A percentile compares a stretch with the other conserved stretches of the same genome.
Evolutionary conservation across 306 rosid species (phyloP).

Genomic region (Quercus agrifolia): DNA sequence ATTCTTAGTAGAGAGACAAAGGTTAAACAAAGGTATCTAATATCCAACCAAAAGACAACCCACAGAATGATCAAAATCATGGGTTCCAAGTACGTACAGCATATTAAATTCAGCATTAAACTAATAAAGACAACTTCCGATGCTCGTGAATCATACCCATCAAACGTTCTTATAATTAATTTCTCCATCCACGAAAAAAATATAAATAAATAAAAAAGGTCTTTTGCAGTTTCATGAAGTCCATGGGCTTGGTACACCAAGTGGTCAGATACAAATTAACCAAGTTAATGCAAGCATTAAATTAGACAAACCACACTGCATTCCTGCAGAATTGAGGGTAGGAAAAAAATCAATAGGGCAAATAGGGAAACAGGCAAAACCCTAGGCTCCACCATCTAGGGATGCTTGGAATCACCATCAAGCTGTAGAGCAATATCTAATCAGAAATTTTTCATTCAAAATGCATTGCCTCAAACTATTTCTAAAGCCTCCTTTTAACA

Average conservation of each 20-base stretch:
- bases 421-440: no score
- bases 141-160: neutral
- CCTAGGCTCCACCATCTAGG: no score
- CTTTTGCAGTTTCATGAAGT: neutral
- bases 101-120: neutral
- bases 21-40: neutral
- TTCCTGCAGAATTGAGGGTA: neutral
- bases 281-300: neutral
- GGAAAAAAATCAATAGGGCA: no score
- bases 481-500: no score
- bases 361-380: no score
- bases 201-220: neutral
- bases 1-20: neutral
- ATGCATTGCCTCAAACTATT: no score
- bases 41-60: neutral
- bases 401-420: no score
- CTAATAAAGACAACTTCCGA: neutral
- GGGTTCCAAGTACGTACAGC: neutral
- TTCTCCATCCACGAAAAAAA: neutral
- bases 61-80: neutral
- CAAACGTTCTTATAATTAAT: neutral
- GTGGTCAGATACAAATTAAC: neutral
- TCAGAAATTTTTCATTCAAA: no score
- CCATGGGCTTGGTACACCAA: neutral
- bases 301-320: neutral